Evolutionary conservation across 257 asterid species (phyloP), one percentile per base, ranked within the genome.

Genomic region (Jacaranda copaia): DNA sequence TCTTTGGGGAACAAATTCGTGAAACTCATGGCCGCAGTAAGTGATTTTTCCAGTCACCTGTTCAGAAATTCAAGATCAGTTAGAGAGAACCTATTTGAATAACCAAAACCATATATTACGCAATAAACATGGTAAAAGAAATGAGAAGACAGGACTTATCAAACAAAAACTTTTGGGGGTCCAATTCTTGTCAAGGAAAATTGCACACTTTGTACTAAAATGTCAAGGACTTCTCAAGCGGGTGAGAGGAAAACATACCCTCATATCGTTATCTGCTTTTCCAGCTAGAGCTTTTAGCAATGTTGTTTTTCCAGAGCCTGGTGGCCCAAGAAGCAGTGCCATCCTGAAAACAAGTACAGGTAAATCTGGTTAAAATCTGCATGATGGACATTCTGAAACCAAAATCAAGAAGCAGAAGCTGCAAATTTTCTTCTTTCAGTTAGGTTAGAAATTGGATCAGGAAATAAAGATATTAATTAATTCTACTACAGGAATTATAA

Each of bases 301-400:
- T 20, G 95, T 89, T 10, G 95, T 86, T 77, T 89, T 89, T 36
- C 95, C 92, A 11, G 95, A 86, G 74, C 89, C 89, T 46, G 95
- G 95, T 65, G 95, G 95, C 12, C 95, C 95, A 15, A 89, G 88
- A 68, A 89, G 92, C 51, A 89, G 81, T 18, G 91, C 77, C 92
- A 87, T 80, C 85, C 94, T 89, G 84, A 77, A 74, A 42, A 49
- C 12, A 52, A 39, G 35, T 48, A 62, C 39, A 6, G 35, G 36
- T 46, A 3, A 48, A 13, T 60, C 36, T 18, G 12, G 56, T 11
- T 57, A 57, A 57, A 19, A 14, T 58, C 32, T n/a, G 40, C 6
- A 18, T 32, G 43, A 25, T 60, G 5, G 20, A 53, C 25, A 16
- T 53, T 53, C 32, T 25, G 2, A 25, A 25, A 25, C 32, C 32